These are phyloP conservation scores for Pugionium dolabratum DNA, from an alignment of 345 rosid genomes.

Conservation along the genomic window DNA sequence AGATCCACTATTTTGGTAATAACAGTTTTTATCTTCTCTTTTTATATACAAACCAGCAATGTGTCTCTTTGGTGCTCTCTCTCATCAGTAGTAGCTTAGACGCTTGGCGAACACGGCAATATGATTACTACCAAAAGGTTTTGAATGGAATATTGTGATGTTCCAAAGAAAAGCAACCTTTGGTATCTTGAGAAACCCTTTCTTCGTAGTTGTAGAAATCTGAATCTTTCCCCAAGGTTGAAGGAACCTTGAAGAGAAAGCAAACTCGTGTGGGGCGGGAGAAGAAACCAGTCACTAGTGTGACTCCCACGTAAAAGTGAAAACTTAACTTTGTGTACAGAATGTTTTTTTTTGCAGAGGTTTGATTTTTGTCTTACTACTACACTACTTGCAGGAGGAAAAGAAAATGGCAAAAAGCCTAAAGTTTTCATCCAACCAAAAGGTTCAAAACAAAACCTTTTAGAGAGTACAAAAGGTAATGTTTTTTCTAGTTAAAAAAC, in stretches of 20 bases:
- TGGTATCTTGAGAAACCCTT: conserved; percentile 27
- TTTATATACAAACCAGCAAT: conserved; percentile 62
- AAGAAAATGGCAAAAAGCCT: conserved; percentile 24
- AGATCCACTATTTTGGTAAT: conserved; percentile 18
- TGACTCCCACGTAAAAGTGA: conserved; percentile 21
- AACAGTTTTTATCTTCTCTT: neutral
- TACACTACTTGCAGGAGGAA: conserved; percentile 21
- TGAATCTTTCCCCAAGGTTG: neutral
- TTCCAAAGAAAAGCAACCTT: conserved; percentile 20
- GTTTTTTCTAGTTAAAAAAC: conserved; percentile 21
- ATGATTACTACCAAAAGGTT: conserved; percentile 96
- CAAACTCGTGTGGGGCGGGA: conserved; percentile 7
- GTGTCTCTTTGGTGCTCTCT: conserved; percentile 96
- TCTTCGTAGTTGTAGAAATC: conserved; percentile 26
- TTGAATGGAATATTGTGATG: conserved; percentile 92
- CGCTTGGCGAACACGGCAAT: conserved; percentile 99
- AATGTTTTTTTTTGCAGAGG: conserved; percentile 34
- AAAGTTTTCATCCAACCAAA: neutral
- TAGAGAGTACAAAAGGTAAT: conserved; percentile 23
- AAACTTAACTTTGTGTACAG: conserved; percentile 34
- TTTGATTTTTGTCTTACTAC: neutral
- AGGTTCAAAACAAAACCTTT: conserved; percentile 24
- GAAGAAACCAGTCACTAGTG: neutral
- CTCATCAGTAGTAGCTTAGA: conserved; percentile 98
- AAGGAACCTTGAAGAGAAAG: neutral